Evolutionary conservation across 139 green algal genomes (phyloP), one percentile per base, ranked within the genome.

Genomic region (Coccomyxa sp.): DNA sequence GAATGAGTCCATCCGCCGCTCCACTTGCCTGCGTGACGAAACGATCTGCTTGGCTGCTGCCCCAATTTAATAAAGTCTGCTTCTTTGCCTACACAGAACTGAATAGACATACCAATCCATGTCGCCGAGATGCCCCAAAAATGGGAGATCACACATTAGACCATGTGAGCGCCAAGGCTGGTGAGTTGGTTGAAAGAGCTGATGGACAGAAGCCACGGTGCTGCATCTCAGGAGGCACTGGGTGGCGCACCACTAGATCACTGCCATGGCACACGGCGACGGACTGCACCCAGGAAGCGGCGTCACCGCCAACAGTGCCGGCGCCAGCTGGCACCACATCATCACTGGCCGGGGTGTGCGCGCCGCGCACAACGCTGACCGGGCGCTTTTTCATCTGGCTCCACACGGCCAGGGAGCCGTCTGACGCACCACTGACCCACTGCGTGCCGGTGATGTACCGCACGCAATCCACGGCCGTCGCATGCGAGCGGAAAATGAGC

Each of bases 1-100:
- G 91, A 27, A 99, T 88, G 13, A 89, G 63, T 11, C 96, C 96
- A 76, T 98, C 95, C 0, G 91, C 95, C 0, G 96, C 96, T 9
- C 96, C 96, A 71, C 87, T 95, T 25, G 91, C 93, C 86, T 91
- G 86, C 77, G 81, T 12, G 13, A 27, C 16, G 0, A 17, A 74
- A 58, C 77, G 7, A 7, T 7, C 38, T 11, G 3, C 3, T 51
- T 77, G 14, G 78, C 75, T 80, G 23, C 76, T 51, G 38, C 38
- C 38, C 38, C 38, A 11, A 3, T 51, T 51, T 7, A 51, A n/a
- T n/a, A n/a, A n/a, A 11, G 38, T 7, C 38, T 51, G 38, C 3
- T 11, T 51, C 38, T 51, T 7, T 51, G 7, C 38, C 38, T 3
- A 51, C 38, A 51, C 38, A 51, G 7, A 51, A 51, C 38, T 51